Conservation (phyloP, 371 early-diverging fungal species). For the Saksenaea oblongispora region DNA sequence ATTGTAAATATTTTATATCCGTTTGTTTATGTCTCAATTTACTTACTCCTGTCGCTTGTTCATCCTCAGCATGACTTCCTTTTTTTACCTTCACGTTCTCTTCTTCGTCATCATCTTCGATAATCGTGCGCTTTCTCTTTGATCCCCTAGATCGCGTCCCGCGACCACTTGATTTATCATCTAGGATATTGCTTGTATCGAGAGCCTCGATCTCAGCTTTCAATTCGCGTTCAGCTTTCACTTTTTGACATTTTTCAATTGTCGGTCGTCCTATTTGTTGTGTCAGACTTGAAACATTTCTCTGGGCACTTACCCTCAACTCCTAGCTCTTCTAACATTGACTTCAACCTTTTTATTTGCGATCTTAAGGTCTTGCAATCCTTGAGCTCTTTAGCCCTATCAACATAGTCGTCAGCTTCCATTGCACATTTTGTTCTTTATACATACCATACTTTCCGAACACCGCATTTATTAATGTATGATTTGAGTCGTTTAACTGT, state of each 20-base stretch:
- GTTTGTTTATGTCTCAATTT: neutral
- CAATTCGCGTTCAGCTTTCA: conserved; percentile 43
- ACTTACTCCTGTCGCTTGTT: conserved; percentile 1
- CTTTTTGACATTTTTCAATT: conserved; percentile 42
- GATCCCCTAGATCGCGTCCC: conserved; percentile 9
- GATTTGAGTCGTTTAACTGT: conserved; percentile 41
- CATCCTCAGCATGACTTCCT: neutral
- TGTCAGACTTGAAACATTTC: conserved; percentile 7
- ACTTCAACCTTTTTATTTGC: conserved; percentile 13
- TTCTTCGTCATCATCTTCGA: conserved; percentile 22
- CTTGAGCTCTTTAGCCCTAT: conserved; percentile 35
- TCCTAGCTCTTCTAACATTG: conserved; percentile 17
- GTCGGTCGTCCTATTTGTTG: conserved; percentile 32
- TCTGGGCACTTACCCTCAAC: conserved; percentile 17
- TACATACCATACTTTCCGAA: conserved; percentile 43
- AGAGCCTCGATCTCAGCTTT: conserved; percentile 41
- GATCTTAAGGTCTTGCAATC: conserved; percentile 20
- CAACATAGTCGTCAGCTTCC: neutral
- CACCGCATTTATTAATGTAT: conserved; percentile 47
- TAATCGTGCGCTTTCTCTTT: conserved; percentile 12
- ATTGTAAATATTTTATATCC: neutral
- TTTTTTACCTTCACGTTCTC: conserved; percentile 21
- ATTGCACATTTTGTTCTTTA: neutral
- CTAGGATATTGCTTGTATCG: conserved; percentile 35
- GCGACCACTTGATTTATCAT: conserved; percentile 10